Conservation (phyloP, 78 protist genomes). For the Tieghemostelium lacteum region DNA sequence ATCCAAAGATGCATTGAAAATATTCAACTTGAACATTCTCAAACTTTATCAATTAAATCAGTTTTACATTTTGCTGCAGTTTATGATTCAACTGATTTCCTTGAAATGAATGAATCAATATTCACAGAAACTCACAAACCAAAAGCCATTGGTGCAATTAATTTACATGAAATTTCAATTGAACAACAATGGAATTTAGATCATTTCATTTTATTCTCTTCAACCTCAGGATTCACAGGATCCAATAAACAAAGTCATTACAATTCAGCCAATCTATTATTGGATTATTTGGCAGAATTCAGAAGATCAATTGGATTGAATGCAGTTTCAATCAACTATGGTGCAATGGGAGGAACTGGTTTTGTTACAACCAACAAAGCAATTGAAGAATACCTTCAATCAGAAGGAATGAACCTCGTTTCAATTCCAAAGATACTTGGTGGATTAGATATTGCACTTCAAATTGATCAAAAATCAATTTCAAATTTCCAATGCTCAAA, state of each 20-base stretch:
- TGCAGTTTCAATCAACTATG: neutral
- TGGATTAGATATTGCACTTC: neutral
- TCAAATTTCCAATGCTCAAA: no score
- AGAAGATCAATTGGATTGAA: constrained; percentile 47
- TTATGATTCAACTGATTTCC: neutral
- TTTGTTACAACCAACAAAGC: neutral
- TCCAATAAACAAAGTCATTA: constrained; percentile 71
- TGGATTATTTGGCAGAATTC: constrained; percentile 58
- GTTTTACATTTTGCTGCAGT: neutral
- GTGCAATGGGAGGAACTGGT: neutral
- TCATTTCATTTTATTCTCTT: constrained; percentile 65
- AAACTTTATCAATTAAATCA: neutral
- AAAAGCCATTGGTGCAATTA: constrained; percentile 80
- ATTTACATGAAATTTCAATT: constrained; percentile 57
- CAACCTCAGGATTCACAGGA: constrained; percentile 59
- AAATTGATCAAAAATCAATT: neutral
- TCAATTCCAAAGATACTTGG: neutral
- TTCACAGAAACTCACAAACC: neutral
- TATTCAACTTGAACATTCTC: neutral
- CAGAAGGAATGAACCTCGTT: neutral
- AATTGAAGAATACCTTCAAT: neutral
- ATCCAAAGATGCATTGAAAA: neutral
- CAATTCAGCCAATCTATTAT: constrained; percentile 63
- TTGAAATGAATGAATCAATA: neutral
- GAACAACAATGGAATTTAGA: neutral